phyloP scores from a whole-genome alignment of 2,329 filamentous ascomycete species.

The Anthostomella pinea region DNA sequence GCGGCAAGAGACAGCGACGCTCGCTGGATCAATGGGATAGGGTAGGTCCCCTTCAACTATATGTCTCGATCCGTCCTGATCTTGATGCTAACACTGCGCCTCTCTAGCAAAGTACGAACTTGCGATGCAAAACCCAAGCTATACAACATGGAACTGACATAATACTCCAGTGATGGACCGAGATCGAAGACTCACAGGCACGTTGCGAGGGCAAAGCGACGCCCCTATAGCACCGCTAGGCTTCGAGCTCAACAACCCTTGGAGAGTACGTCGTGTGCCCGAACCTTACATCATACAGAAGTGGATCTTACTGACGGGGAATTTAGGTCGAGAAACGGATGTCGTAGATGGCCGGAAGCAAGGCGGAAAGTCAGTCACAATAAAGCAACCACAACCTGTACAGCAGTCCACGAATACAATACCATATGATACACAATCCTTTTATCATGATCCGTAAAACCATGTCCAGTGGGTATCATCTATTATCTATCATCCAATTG shows the following conservation, averaged over 20 bases:
- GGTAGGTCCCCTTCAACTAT: slow-evolving; percentile 37
- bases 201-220: slow-evolving; percentile 56
- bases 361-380: slow-evolving; percentile 7
- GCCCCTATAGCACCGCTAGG: slow-evolving; percentile 53
- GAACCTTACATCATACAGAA: slow-evolving; percentile 4
- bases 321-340: slow-evolving; percentile 53
- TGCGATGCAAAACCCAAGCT: background rate
- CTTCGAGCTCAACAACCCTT: slow-evolving; percentile 62
- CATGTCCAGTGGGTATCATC: slow-evolving; percentile 24
- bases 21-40: slow-evolving; percentile 62
- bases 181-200: slow-evolving; percentile 59
- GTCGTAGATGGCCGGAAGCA: slow-evolving; percentile 33
- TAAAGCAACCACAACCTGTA: slow-evolving; percentile 17
- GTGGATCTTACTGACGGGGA: slow-evolving; percentile 8
- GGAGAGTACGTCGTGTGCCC: slow-evolving; percentile 50
- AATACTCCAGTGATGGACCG: slow-evolving; percentile 59
- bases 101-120: slow-evolving; percentile 52
- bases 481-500: slow-evolving; percentile 16
- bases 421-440: slow-evolving; percentile 15
- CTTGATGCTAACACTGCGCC: slow-evolving; percentile 30
- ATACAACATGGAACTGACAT: slow-evolving; percentile 15
- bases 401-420: slow-evolving; percentile 21
- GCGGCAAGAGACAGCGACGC: slow-evolving; percentile 58
- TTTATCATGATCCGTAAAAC: slow-evolving; percentile 9
- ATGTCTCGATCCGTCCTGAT: background rate